Base-by-base conservation (phyloP, 768 basidiomycete species). In the Candolleomyces aberdarensis region DNA sequence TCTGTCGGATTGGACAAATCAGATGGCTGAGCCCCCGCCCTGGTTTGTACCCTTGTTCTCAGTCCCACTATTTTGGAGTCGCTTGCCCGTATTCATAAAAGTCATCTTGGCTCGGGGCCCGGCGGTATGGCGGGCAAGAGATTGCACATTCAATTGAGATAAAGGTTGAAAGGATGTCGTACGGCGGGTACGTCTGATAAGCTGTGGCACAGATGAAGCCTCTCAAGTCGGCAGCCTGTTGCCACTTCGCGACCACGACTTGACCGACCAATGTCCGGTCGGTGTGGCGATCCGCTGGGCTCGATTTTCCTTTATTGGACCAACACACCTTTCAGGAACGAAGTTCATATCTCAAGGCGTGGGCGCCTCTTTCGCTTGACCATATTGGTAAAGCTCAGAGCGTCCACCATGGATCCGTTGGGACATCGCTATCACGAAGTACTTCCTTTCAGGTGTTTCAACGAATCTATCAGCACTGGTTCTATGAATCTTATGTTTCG, bases 241-340 rank as follows among this genome's bases (percentile, higher is more conserved):
- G 44, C 44, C 44, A 46, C 44, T 46, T 46, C 44, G 44, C 44
- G 15, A 17, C 44, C 15, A 5, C 15, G 15, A 46, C 36, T 36
- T 36, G 36, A 11, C 36, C 36, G 13, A n/a, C 29, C 6, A 32
- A 31, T 51, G 26, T 51, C 13, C 14, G 14, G 8, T 20, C 19
- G 19, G 52, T 31, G 50, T n/a, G n/a, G 36, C 36, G 36, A 54
- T 54, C 52, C 52, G 17, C 32, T 39, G 52, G 52, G 32, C 32
- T 7, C 14, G 29, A 15, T 7, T 39, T 54, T 5, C 52, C 52
- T 11, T 54, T 32, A 11, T 54, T 29, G 52, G 17, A 9, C 29
- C 15, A 22, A 31, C 49, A 54, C 52, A 54, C 52, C 52, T 54
- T 29, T 39, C 52, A 54, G 52, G 52, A 54, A 54, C 52, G 14